These are phyloP conservation scores for Jatropha multifida DNA, from an alignment of 441 rosid genomes.

Conservation along the genomic window DNA sequence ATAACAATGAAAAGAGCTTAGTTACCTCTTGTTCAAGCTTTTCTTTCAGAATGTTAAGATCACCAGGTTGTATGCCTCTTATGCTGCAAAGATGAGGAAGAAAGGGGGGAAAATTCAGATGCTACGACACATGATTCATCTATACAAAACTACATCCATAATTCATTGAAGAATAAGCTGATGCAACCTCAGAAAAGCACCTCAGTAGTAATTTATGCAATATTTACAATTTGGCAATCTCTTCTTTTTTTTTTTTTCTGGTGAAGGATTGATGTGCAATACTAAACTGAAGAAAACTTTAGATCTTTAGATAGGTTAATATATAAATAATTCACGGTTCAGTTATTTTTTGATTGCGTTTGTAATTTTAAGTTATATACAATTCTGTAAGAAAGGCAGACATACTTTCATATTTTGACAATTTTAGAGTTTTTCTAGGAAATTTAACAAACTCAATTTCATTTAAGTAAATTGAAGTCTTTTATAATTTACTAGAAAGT, in stretches of 20 bases:
- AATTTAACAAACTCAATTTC: not conserved
- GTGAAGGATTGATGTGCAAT: not conserved
- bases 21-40: slow-evolving; percentile 91
- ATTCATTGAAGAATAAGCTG: not conserved
- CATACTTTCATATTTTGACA: not conserved
- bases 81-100: slow-evolving; percentile 47
- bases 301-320: not conserved
- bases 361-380: not conserved
- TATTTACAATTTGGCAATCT: not conserved
- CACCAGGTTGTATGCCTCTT: slow-evolving; percentile 70
- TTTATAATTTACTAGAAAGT: not conserved
- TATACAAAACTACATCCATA: not conserved
- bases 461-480: not conserved
- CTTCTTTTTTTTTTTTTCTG: not conserved
- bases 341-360: not conserved
- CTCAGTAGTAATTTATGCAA: not conserved
- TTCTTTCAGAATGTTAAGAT: slow-evolving; percentile 74
- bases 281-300: not conserved
- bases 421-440: not conserved
- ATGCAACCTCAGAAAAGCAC: not conserved
- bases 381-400: not conserved
- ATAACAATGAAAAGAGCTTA: not conserved
- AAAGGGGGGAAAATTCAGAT: slow-evolving; percentile 12
- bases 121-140: slow-evolving; percentile 1
- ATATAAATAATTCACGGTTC: not conserved